A percentile compares a stretch with the other conserved stretches of the same genome.
phyloP scores from a whole-genome alignment of 306 rosid species.

The Vigna angularis region DNA sequence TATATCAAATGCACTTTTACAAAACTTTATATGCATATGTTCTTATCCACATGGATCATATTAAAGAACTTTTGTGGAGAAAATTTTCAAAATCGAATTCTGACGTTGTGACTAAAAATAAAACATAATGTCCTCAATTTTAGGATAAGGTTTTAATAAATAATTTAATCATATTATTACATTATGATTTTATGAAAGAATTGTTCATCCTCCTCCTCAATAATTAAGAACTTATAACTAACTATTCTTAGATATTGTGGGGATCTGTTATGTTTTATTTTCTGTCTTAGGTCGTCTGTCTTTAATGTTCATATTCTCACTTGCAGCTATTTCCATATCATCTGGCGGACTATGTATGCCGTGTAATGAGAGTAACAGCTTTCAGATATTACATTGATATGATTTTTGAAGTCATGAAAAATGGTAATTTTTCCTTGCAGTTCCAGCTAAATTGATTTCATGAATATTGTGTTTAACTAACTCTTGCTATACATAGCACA shows the following conservation, averaged over 20 bases:
- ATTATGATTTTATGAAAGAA: constrained; percentile 5
- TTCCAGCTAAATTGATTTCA: constrained; percentile 34
- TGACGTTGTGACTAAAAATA: not conserved
- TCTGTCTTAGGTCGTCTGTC: constrained; percentile 36
- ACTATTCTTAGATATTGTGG: not conserved
- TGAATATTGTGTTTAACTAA: constrained; percentile 42
- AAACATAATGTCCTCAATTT: constrained; percentile 5
- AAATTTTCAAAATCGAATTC: constrained; percentile 3
- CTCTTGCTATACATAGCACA: constrained; percentile 24
- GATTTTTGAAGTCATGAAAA: constrained; percentile 95
- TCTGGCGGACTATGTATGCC: constrained; percentile 87
- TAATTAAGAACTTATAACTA: constrained; percentile 29
- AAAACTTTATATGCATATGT: constrained; percentile 27
- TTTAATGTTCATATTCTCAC: constrained; percentile 50
- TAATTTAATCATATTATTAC: not conserved
- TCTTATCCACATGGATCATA: not conserved
- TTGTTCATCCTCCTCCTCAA: not conserved
- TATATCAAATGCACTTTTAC: constrained; percentile 17
- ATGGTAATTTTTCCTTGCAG: constrained; percentile 64
- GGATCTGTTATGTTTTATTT: constrained; percentile 27
- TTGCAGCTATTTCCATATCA: constrained; percentile 97
- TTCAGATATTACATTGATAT: constrained; percentile 97
- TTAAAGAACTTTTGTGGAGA: not conserved
- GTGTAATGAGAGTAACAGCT: constrained; percentile 91
- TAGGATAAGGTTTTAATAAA: constrained; percentile 23